Evolutionary conservation across 306 rosid genomes (phyloP).

Genomic region (Fragaria nilgerrensis): DNA sequence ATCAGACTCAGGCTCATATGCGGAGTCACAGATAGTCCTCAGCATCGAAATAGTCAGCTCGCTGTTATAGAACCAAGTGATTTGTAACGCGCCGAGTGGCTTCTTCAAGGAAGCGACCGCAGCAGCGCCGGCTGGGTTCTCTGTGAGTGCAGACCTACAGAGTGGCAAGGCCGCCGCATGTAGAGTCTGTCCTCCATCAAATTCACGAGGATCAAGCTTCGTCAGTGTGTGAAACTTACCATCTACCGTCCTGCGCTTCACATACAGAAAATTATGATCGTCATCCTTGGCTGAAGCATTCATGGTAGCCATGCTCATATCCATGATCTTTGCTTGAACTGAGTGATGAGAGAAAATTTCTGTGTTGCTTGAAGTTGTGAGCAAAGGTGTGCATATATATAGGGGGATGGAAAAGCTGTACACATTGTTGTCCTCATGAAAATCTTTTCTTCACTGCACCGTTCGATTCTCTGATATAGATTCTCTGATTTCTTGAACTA

Average conservation of each 20-base stretch:
- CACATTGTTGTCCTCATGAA: background rate
- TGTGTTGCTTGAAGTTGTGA: background rate
- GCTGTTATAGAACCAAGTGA: background rate
- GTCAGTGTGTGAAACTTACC: background rate
- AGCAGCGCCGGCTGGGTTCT: background rate
- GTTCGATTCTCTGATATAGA: background rate
- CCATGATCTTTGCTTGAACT: background rate
- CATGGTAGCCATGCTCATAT: background rate
- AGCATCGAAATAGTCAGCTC: background rate
- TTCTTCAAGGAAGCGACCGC: background rate
- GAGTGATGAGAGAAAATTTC: background rate
- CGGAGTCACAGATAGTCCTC: background rate
- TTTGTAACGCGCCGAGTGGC: background rate
- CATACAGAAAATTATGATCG: background rate
- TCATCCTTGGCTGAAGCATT: constrained; percentile 1
- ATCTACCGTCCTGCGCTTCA: background rate
- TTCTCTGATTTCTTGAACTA: background rate
- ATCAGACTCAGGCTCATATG: background rate
- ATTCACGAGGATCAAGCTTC: background rate
- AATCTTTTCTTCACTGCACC: background rate
- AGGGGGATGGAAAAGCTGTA: background rate
- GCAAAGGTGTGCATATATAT: background rate
- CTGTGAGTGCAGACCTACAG: background rate
- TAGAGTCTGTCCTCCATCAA: background rate
- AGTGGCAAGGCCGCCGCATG: background rate